These are phyloP conservation scores for Paecilomyces fulvus DNA, from an alignment of 2,329 filamentous ascomycete species.

Conservation along the genomic window DNA sequence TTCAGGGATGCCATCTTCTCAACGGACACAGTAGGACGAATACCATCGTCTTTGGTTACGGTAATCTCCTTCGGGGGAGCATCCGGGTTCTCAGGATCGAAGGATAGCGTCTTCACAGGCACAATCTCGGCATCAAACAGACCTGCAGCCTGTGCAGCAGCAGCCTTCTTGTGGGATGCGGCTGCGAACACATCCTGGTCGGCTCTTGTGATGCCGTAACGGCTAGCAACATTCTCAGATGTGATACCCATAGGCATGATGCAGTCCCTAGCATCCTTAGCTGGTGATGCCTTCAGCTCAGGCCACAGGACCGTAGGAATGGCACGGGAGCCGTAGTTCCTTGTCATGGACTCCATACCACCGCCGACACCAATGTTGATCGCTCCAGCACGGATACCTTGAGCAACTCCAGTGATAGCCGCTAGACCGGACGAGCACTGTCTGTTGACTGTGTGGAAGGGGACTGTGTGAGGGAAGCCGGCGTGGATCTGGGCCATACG, in stretches of 20 bases:
- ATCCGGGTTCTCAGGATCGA: constrained; percentile 55
- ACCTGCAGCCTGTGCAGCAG: constrained; percentile 59
- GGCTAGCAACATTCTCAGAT: constrained; percentile 73
- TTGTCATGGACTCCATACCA: constrained; percentile 94
- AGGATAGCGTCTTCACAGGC: constrained; percentile 63
- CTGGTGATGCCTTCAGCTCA: constrained; percentile 54
- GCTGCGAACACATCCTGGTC: constrained; percentile 82
- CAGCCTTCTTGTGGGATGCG: constrained; percentile 64
- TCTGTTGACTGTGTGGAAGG: constrained; percentile 80
- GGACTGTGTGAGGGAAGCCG: constrained; percentile 62
- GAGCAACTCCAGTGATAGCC: constrained; percentile 65
- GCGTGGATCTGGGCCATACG: constrained; percentile 85
- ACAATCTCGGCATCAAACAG: constrained; percentile 72
- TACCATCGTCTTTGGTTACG: constrained; percentile 73
- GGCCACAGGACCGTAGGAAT: constrained; percentile 79
- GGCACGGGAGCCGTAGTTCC: constrained; percentile 78
- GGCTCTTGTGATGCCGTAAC: constrained; percentile 63
- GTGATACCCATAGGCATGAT: constrained; percentile 93
- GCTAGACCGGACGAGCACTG: constrained; percentile 74
- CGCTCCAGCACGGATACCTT: constrained; percentile 64
- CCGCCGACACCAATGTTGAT: constrained; percentile 71
- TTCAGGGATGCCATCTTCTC: constrained; percentile 73
- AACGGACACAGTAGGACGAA: constrained; percentile 57
- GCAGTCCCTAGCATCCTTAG: constrained; percentile 69
- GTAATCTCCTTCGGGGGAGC: constrained; percentile 51